Evolutionary conservation across 106 monocot species (phyloP), one percentile per base, ranked within the genome.

Genomic region (Vanilla planifolia): DNA sequence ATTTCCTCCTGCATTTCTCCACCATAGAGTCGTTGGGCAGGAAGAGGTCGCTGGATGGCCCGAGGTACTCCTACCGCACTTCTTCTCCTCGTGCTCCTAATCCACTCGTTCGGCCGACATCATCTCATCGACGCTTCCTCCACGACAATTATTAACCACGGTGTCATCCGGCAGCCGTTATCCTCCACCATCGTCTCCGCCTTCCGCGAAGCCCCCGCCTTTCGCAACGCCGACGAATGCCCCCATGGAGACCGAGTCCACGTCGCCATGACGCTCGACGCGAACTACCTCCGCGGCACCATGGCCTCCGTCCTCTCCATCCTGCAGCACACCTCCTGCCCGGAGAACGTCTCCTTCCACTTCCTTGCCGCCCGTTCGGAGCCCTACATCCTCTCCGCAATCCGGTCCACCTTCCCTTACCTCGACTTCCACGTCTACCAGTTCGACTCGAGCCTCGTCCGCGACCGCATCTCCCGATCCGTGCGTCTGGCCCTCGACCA

Each of bases 231-330:
- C 41, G 81, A 76, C 8, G 80, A 56, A 2, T 88, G 92, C 8
- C 28, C 64, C 8, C 21, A 5, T 35, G 45, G 16, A n/a, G 33
- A 4, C 14, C 71, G 29, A n/a, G 69, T 92, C 25, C 48, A 84
- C 70, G 66, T 92, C 51, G 78, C 73, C 72, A 88, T 88, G 88
- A 82, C 88, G 15, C 76, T 82, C 48, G 82, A 88, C 65, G 76
- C 76, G 43, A 83, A 82, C 64, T 88, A 88, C 71, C 82, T 88
- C 43, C 75, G 82, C 17, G 79, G 83, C 28, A 83, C 88, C 7
- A 73, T 88, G 63, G 88, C 79, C n/a, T 75, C 71, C 24, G 70
- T 80, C 6, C 64, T 80, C 33, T 80, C 80, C 57, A 71, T 71
- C 41, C 71, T 85, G 19, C 73, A 80, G 66, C 85, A 85, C 74